Evolutionary conservation across 305 asterid species (phyloP).

Genomic region (Stenogyne calaminthoides): DNA sequence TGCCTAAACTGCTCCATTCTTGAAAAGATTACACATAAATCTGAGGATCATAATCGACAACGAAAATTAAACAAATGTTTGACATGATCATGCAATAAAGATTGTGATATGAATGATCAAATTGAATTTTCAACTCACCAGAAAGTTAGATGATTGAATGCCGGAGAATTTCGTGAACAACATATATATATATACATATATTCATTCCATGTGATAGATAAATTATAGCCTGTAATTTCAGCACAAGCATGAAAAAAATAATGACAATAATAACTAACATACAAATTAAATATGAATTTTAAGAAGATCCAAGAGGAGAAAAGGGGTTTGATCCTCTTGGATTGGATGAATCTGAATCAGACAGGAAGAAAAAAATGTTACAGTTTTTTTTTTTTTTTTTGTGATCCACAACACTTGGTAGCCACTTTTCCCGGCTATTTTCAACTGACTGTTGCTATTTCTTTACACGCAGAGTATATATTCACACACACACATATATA

Average conservation of each 20-base stretch:
- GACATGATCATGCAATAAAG: neutral
- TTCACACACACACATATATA: too few relatives aligned
- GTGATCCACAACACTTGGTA: slow-evolving; percentile 34
- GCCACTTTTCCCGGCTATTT: slow-evolving; percentile 25
- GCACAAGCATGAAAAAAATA: slow-evolving; percentile 28
- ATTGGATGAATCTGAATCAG: slow-evolving; percentile 33
- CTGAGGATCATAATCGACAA: slow-evolving; percentile 18
- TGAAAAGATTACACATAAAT: neutral
- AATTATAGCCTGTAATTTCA: neutral
- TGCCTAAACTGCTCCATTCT: slow-evolving; percentile 91
- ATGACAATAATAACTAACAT: neutral
- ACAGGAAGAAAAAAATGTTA: slow-evolving; percentile 1
- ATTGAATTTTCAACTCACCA: slow-evolving; percentile 8
- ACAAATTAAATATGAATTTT: slow-evolving; percentile 20
- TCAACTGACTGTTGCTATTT: neutral
- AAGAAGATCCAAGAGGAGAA: slow-evolving; percentile 35
- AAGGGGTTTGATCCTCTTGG: slow-evolving; percentile 34
- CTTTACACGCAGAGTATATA: neutral
- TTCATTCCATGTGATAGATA: neutral
- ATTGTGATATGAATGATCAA: neutral
- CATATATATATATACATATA: too few relatives aligned
- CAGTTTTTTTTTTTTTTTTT: neutral
- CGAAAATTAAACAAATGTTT: neutral
- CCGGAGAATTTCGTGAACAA: too few relatives aligned
- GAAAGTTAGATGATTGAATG: slow-evolving; percentile 5